Percentiles rank a stretch among this genome's conserved stretches.
Evolutionary conservation across 371 early-diverging fungal genomes (phyloP).

Genomic region (Choanephora cucurbitarum): DNA sequence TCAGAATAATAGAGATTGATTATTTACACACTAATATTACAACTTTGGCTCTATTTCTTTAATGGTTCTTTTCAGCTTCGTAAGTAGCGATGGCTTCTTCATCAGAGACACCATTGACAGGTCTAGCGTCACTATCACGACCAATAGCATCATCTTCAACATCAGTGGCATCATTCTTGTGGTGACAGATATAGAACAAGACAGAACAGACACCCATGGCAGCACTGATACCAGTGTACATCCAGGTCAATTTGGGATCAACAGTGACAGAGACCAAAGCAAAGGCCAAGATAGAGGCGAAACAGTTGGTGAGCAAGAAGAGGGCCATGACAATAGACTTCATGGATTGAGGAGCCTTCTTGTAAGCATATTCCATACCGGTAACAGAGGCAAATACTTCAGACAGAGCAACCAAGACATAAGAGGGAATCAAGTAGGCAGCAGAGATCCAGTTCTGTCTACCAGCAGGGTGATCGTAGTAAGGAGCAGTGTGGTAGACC

Average conservation of each 20-base stretch:
- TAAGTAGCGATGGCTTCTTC: slow-evolving; percentile 9
- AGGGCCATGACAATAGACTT: slow-evolving; percentile 74
- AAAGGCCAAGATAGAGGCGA: slow-evolving; percentile 66
- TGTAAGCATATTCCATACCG: slow-evolving; percentile 78
- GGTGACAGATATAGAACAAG: slow-evolving; percentile 25
- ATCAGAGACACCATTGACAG: neutral
- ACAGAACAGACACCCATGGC: slow-evolving; percentile 15
- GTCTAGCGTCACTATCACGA: neutral
- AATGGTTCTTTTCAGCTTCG: slow-evolving; percentile 15
- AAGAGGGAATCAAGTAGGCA: slow-evolving; percentile 68
- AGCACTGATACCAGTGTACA: slow-evolving; percentile 53
- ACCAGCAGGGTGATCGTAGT: slow-evolving; percentile 32
- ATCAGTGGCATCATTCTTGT: slow-evolving; percentile 20
- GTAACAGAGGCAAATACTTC: slow-evolving; percentile 73
- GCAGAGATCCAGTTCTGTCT: slow-evolving; percentile 56
- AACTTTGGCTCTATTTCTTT: neutral
- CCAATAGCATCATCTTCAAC: slow-evolving; percentile 28
- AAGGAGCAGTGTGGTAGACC: slow-evolving; percentile 56
- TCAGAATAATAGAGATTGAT: too few species aligned
- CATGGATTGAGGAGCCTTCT: slow-evolving; percentile 67
- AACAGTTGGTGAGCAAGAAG: slow-evolving; percentile 68
- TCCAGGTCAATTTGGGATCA: slow-evolving; percentile 65
- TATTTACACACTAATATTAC: neutral
- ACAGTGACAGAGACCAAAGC: slow-evolving; percentile 62
- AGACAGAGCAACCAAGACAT: slow-evolving; percentile 60